Percentiles rank a stretch among this genome's conserved stretches.
These are phyloP conservation scores for Licmophora abbreviata DNA, from an alignment of 108 stramenopile species.

Conservation along the genomic window DNA sequence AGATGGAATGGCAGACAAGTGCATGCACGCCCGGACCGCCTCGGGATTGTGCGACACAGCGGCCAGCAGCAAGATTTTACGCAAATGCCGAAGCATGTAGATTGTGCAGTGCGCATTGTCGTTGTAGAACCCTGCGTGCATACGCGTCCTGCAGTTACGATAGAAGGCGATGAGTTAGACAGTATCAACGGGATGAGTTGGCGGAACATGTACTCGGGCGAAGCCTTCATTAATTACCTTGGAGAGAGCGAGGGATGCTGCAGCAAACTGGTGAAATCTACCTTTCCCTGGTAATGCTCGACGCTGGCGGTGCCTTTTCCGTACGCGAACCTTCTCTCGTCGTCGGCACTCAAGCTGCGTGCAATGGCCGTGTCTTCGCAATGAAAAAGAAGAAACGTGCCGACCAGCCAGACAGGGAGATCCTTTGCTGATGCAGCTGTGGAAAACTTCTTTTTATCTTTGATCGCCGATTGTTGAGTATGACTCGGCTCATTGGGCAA, in stretches of 20 bases:
- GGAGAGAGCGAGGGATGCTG: conserved; percentile 45
- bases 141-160: conserved; percentile 27
- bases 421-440: conserved; percentile 68
- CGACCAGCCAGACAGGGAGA: conserved; percentile 78
- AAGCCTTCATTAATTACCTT: conserved; percentile 17
- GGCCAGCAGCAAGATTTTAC: conserved; percentile 61
- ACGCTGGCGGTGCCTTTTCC: conserved; percentile 10
- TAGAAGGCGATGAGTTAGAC: neutral
- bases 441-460: conserved; percentile 31
- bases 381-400: conserved; percentile 75
- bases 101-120: conserved; percentile 70
- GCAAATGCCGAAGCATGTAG: conserved; percentile 66
- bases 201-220: too few species aligned
- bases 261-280: conserved; percentile 52
- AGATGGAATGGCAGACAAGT: conserved; percentile 47
- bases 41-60: conserved; percentile 69
- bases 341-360: conserved; percentile 60
- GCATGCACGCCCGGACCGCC: conserved; percentile 63
- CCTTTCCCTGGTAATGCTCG: conserved; percentile 12
- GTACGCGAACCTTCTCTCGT: conserved; percentile 66
- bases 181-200: neutral
- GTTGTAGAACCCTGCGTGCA: conserved; percentile 68
- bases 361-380: conserved; percentile 69
- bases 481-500: neutral
- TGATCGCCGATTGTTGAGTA: neutral